A percentile compares a stretch with the other conserved stretches of the same genome.
These are phyloP conservation scores for Apiospora arundinis DNA, from an alignment of 2,329 filamentous ascomycete genomes.

Conservation along the genomic window DNA sequence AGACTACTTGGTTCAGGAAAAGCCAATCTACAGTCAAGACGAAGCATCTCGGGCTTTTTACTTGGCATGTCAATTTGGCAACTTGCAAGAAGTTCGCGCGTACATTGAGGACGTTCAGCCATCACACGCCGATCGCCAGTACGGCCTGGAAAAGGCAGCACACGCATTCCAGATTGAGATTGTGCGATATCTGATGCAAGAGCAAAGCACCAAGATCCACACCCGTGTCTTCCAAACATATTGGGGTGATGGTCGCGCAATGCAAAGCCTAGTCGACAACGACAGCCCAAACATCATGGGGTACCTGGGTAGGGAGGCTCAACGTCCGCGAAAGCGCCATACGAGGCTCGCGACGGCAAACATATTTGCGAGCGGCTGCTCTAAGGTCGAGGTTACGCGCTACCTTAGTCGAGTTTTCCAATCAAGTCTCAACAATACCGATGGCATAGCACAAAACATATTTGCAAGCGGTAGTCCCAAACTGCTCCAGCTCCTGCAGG, in stretches of 20 bases:
- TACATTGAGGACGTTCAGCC: not conserved
- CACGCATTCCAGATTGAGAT: conserved; percentile 12
- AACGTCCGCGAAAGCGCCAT: not conserved
- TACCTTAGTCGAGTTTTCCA: too few relatives aligned
- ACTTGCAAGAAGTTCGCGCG: not conserved
- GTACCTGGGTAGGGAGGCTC: not conserved
- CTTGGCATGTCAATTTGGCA: not conserved
- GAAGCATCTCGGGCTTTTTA: not conserved
- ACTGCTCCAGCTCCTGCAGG: not conserved
- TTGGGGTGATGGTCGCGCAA: too few relatives aligned
- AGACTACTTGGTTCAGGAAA: not conserved
- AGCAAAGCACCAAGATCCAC: not conserved
- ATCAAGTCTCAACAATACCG: too few relatives aligned
- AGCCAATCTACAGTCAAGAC: not conserved
- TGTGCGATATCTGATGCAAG: conserved; percentile 13
- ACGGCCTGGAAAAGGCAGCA: conserved; percentile 20
- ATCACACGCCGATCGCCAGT: conserved; percentile 11
- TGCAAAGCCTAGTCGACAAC: not conserved
- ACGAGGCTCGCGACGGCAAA: not conserved
- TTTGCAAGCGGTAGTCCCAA: not conserved
- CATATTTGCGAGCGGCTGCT: not conserved
- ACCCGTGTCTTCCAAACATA: not conserved
- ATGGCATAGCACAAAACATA: too few relatives aligned
- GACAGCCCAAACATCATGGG: not conserved
- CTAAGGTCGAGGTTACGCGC: too few relatives aligned